Conservation (phyloP, 1,139 yeast species). For the Zygotorulaspora mrakii region DNA sequence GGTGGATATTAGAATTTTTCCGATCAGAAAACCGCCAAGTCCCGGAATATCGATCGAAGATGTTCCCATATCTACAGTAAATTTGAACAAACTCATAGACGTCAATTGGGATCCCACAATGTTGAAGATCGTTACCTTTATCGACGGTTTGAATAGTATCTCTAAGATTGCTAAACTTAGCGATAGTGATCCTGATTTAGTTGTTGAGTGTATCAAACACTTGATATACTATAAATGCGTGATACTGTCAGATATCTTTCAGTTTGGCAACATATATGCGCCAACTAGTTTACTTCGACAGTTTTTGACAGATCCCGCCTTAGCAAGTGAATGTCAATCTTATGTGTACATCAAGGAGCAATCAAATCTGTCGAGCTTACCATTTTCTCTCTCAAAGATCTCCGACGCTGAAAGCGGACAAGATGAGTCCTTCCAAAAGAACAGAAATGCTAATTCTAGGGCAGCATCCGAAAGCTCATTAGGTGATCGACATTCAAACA, state of each 20-base stretch:
- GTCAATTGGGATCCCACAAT: slow-evolving; percentile 97
- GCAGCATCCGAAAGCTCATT: slow-evolving; percentile 18
- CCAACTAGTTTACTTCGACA: slow-evolving; percentile 74
- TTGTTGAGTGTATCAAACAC: slow-evolving; percentile 87
- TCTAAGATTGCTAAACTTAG: slow-evolving; percentile 73
- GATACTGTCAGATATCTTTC: slow-evolving; percentile 79
- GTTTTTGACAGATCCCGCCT: slow-evolving; percentile 58
- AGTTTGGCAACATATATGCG: slow-evolving; percentile 83
- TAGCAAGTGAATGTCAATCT: slow-evolving; percentile 84
- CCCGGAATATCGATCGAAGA: slow-evolving; percentile 57
- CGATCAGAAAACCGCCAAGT: slow-evolving; percentile 81
- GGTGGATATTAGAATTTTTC: slow-evolving; percentile 87
- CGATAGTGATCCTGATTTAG: slow-evolving; percentile 72
- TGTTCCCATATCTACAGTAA: slow-evolving; percentile 85
- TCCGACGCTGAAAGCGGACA: slow-evolving; percentile 10
- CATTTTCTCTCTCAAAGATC: slow-evolving; percentile 25
- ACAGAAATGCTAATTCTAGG: slow-evolving; percentile 14
- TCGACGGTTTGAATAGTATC: slow-evolving; percentile 84
- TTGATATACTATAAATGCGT: slow-evolving; percentile 85
- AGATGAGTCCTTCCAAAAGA: slow-evolving; percentile 15
- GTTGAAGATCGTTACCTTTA: slow-evolving; percentile 78
- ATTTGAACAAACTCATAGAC: slow-evolving; percentile 66
- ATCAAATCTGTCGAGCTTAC: slow-evolving; percentile 27
- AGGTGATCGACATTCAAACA: slow-evolving; percentile 10
- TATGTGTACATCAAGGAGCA: slow-evolving; percentile 52